Evolutionary conservation across 1,139 yeast genomes (phyloP), one percentile per base, ranked within the genome.

Genomic region (Pichia sp.): DNA sequence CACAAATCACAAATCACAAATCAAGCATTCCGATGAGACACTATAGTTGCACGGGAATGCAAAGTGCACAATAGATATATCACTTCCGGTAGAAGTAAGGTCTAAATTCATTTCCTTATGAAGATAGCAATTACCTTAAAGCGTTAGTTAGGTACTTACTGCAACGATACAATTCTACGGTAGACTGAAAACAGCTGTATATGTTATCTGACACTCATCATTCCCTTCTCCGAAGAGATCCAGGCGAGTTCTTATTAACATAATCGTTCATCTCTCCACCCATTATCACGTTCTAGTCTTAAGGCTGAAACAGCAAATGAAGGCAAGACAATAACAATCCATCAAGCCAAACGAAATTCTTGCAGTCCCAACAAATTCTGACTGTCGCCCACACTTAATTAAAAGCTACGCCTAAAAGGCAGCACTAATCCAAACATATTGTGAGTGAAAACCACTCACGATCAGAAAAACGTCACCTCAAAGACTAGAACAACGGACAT

Each of bases 221-320:
- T 53, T 55, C 59, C 48, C 35, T 40, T 45, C 40, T 34, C 15
- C 35, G 7, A 14, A 39, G 37, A 42, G 44, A 45, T 55, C 59
- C 59, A 54, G 58, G 50, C 59, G 59, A 45, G 59, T 54, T 55
- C 59, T 55, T 54, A 54, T 52, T 43, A 46, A 47, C 54, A 52
- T 42, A 47, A 30, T 30, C 41, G 25, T 50, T 43, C 18, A 39
- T 55, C 58, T 55, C 32, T 49, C 59, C 59, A 49, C 45, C 56
- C 49, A 39, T 45, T 44, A 55, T 55, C 59, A 52, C 59, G 59
- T 37, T 46, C 42, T 39, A 43, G 47, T 47, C 41, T 52, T 48
- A 53, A 40, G 30, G 45, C 31, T 30, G 22, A n/a, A 34, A 36
- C 32, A 27, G 23, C 33, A 30, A 32, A 30, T 30, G 28, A 22